Evolutionary conservation across 129 eudicot genomes (phyloP).

Genomic region (Artemisia argyi): DNA sequence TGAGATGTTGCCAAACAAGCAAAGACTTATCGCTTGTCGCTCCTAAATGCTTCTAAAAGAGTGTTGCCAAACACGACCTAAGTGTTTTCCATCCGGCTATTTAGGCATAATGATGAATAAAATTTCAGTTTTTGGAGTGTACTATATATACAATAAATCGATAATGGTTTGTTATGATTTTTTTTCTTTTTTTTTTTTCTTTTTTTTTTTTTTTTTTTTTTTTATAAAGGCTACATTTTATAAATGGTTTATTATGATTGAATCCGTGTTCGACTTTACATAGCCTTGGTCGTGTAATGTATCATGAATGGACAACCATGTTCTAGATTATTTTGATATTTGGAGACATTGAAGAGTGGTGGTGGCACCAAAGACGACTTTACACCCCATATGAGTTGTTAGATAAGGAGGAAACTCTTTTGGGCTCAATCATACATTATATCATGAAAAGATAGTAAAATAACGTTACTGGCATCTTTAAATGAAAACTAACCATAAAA

Average conservation of each 20-base stretch:
- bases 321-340: slow-evolving; percentile 18
- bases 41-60: no score
- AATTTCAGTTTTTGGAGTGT: background rate
- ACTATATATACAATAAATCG: no score
- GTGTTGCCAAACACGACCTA: no score
- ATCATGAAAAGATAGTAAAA: background rate
- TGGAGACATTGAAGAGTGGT: slow-evolving; percentile 32
- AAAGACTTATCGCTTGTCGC: no score
- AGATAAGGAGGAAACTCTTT: slow-evolving; percentile 21
- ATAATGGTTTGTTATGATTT: no score
- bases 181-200: no score
- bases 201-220: no score
- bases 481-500: background rate
- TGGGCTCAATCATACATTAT: slow-evolving; percentile 12
- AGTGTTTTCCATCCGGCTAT: no score
- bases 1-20: no score
- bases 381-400: slow-evolving; percentile 33
- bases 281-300: slow-evolving; percentile 16
- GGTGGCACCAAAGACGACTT: slow-evolving; percentile 32
- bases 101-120: background rate
- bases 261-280: background rate
- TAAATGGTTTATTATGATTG: no score
- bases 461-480: background rate
- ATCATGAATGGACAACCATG: slow-evolving; percentile 22
- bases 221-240: no score